Conservation (phyloP, 805 yeast genomes). For the Candida pseudoglaebosa region DNA sequence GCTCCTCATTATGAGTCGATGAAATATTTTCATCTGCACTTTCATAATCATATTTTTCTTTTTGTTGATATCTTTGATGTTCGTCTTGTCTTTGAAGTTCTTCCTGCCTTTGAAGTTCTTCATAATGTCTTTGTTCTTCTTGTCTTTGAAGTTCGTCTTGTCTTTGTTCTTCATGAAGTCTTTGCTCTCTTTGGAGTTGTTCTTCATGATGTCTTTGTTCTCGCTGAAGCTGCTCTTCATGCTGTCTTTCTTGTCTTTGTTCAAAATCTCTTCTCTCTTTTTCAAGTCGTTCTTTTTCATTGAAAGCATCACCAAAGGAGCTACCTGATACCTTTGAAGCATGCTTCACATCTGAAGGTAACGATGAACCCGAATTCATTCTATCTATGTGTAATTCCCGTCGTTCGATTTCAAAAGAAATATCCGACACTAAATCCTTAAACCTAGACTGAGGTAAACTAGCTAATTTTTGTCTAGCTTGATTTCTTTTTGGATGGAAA, state of each 20-base stretch:
- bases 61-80: no score
- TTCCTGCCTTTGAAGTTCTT: background rate
- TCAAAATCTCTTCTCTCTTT: background rate
- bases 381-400: slow-evolving; percentile 48
- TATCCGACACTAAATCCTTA: slow-evolving; percentile 87
- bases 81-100: background rate
- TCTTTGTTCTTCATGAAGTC: background rate
- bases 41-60: background rate
- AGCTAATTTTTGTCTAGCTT: slow-evolving; percentile 89
- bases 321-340: background rate
- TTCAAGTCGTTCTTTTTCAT: background rate
- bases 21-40: background rate
- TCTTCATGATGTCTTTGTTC: background rate
- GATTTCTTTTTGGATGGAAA: slow-evolving; percentile 92
- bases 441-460: slow-evolving; percentile 78
- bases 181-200: background rate
- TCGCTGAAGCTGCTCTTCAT: background rate
- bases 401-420: slow-evolving; percentile 80
- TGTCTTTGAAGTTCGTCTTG: background rate
- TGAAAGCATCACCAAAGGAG: background rate
- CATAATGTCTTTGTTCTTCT: background rate
- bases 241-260: background rate
- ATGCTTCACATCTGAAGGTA: slow-evolving; percentile 1
- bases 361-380: background rate
- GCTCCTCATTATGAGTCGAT: slow-evolving; percentile 3